Conservation (phyloP, 805 yeast genomes). For the Yamadazyma scolyti region DNA sequence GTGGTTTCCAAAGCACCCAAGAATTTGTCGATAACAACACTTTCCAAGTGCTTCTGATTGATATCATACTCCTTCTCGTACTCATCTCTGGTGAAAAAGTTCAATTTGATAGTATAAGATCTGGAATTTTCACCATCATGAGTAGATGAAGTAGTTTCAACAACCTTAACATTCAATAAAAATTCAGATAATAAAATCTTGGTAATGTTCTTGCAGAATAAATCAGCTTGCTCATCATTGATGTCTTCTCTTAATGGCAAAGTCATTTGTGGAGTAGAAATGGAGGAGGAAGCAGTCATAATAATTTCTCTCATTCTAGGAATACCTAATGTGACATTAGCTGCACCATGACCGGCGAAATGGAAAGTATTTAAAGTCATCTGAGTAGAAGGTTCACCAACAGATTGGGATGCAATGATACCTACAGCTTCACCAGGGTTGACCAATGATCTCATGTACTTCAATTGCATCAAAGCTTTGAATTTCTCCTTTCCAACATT, state of each 20-base stretch:
- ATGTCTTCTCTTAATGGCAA: slow-evolving; percentile 81
- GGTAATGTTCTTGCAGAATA: slow-evolving; percentile 88
- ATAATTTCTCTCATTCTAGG: slow-evolving; percentile 99
- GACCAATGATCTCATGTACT: slow-evolving; percentile 92
- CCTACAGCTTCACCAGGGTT: slow-evolving; percentile 99
- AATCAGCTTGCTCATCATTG: slow-evolving; percentile 81
- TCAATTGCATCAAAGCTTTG: slow-evolving; percentile 95
- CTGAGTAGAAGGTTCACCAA: slow-evolving; percentile 99
- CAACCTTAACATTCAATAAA: slow-evolving; percentile 76
- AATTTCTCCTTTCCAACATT: slow-evolving; percentile 75
- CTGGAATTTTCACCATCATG: slow-evolving; percentile 51
- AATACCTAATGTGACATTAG: slow-evolving; percentile 97
- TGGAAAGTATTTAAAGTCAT: slow-evolving; percentile 97
- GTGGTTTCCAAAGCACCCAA: slow-evolving; percentile 66
- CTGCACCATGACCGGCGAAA: slow-evolving; percentile 99
- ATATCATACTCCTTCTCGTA: slow-evolving; percentile 89
- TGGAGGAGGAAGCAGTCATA: slow-evolving; percentile 95
- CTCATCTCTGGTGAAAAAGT: slow-evolving; percentile 72
- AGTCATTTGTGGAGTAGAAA: slow-evolving; percentile 99
- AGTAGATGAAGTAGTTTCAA: slow-evolving; percentile 78
- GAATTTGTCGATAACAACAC: slow-evolving; percentile 61
- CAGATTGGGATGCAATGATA: slow-evolving; percentile 95
- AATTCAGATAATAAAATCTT: slow-evolving; percentile 84
- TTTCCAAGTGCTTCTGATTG: slow-evolving; percentile 71
- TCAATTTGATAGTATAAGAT: slow-evolving; percentile 69